Conservation (phyloP, 208 protist genomes). For the Crithidia sp. region DNA sequence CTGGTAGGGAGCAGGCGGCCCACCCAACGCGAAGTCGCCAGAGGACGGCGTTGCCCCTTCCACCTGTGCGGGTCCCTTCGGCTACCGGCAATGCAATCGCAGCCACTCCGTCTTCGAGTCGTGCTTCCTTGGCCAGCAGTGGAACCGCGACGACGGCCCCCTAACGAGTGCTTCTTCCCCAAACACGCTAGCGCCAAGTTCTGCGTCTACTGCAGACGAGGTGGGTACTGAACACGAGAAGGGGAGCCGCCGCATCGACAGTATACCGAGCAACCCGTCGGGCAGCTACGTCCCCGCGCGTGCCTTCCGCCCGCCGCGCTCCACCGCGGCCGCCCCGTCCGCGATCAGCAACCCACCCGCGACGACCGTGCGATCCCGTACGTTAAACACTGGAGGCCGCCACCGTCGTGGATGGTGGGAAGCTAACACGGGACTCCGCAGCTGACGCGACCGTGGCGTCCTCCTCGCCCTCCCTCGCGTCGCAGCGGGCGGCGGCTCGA, state of each 20-base stretch:
- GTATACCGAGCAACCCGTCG: background rate
- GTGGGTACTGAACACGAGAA: too few relatives aligned
- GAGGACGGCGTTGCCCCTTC: background rate
- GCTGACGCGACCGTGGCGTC: background rate
- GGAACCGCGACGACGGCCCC: conserved; percentile 29
- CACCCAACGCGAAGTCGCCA: background rate
- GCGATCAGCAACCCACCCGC: background rate
- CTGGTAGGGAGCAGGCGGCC: background rate
- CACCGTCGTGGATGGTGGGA: background rate
- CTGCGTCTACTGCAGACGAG: background rate
- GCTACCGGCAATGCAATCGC: conserved; percentile 61
- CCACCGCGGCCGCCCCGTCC: conserved; percentile 1
- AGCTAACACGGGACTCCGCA: background rate
- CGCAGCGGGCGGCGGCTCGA: background rate
- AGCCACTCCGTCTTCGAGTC: conserved; percentile 69
- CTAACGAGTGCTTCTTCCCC: background rate
- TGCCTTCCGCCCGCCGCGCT: conserved; percentile 37
- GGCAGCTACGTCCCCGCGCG: conserved; percentile 22
- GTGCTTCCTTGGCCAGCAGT: conserved; percentile 59
- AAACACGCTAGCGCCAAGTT: too few relatives aligned
- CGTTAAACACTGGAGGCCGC: background rate
- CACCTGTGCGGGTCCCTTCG: conserved; percentile 42
- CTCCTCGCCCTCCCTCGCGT: conserved; percentile 1
- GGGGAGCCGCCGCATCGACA: background rate
- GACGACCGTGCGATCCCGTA: background rate